Percentiles rank a stretch among this genome's conserved stretches.
phyloP scores from a whole-genome alignment of 2,329 filamentous ascomycete species.

The Monascus ruber region DNA sequence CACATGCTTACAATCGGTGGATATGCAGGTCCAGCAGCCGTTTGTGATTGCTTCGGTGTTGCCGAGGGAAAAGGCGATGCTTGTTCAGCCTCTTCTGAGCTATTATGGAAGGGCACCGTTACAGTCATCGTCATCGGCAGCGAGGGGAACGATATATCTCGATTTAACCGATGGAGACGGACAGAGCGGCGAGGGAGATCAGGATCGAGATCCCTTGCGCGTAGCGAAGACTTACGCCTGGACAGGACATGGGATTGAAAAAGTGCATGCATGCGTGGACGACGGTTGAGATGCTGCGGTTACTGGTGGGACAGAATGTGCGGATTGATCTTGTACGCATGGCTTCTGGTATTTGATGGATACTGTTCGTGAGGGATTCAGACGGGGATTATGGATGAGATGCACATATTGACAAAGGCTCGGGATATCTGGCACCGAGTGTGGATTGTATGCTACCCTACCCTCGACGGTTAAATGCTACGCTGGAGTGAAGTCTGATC shows the following conservation, averaged over 20 bases:
- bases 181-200: slow-evolving; percentile 37
- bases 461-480: no score
- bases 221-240: slow-evolving; percentile 67
- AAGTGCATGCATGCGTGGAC: slow-evolving; percentile 76
- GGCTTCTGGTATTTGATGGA: slow-evolving; percentile 40
- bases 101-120: slow-evolving; percentile 45
- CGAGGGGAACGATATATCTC: slow-evolving; percentile 59
- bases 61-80: slow-evolving; percentile 63
- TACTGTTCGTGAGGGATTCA: no score
- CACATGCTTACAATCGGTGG: slow-evolving; percentile 64
- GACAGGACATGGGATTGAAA: slow-evolving; percentile 65
- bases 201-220: slow-evolving; percentile 43
- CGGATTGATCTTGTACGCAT: slow-evolving; percentile 77
- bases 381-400: no score
- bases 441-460: no score
- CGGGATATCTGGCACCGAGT: no score
- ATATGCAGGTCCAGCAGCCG: slow-evolving; percentile 59
- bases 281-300: slow-evolving; percentile 66
- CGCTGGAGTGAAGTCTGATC: no score
- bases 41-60: slow-evolving; percentile 75
- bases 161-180: slow-evolving; percentile 61
- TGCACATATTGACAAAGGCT: no score
- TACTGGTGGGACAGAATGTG: slow-evolving; percentile 76
- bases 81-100: slow-evolving; percentile 66
- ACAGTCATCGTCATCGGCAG: slow-evolving; percentile 22